Evolutionary conservation across 2,329 filamentous ascomycete species (phyloP), one percentile per base, ranked within the genome.

Genomic region (Arthrobotrys entomopaga): DNA sequence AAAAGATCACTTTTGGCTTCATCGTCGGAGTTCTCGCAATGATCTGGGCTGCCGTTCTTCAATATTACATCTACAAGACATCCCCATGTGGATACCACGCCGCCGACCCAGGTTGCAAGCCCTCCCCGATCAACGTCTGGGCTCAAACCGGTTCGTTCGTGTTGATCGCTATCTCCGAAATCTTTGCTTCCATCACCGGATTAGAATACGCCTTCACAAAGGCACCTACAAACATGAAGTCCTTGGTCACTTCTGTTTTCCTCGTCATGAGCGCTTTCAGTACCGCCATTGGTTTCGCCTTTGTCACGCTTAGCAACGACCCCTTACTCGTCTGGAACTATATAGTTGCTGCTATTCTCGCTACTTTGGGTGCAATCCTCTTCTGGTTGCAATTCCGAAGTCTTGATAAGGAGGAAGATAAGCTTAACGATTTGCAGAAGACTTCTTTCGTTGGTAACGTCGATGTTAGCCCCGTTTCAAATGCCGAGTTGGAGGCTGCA

Each of bases 181-280:
- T 87, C 78, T 84, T 87, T 76, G 84, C 85, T 1, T 86, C 83
- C 10, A 84, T 88, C 69, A 88, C 86, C 2, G 88, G 88, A 0
- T 87, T 90, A 76, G 90, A 92, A 80, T 92, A 91, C 76, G 91
- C 91, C 38, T 93, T 88, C 83, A 89, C 88, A 80, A 91, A 92
- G 82, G 90, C 90, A 0, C 91, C 91, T 24, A 87, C 86, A 79
- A 92, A 92, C 83, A 93, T 93, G 91, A 89, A 90, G 77, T 90
- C 88, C 0, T 84, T 93, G n/a, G 89, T 93, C 59, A 87, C 87
- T 84, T 73, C 84, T 11, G 79, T 89, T n/a, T 89, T 86, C 78
- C 83, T 88, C 66, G 83, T 89, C 75, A 89, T 86, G 43, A 86
- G 83, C 52, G 87, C 87, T 2, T 83, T 87, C 50, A 86, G 86